phyloP scores from a whole-genome alignment of 23 red algal genomes.

The Chondrus crispus region DNA sequence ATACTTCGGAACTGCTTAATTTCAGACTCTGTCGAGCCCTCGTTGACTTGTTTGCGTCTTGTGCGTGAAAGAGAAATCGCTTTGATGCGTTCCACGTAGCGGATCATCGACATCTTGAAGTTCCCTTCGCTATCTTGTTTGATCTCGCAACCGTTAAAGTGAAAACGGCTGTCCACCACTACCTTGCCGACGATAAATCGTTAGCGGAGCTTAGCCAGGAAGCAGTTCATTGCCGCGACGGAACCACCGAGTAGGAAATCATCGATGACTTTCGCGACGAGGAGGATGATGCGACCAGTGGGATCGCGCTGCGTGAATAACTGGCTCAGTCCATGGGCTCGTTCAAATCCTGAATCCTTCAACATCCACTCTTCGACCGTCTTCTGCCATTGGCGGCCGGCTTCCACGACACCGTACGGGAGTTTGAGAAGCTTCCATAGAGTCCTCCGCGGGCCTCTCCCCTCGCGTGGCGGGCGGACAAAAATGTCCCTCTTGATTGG shows the following conservation, averaged over 20 bases:
- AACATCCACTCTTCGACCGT: not conserved
- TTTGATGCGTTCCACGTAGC: not conserved
- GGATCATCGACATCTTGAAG: not conserved
- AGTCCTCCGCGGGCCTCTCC: not conserved
- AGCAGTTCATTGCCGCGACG: not conserved
- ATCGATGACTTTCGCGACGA: not conserved
- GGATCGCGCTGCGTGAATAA: not conserved
- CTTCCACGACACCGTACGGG: not conserved
- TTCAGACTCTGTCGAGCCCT: not conserved
- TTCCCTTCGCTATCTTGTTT: not conserved
- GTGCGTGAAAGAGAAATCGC: not conserved
- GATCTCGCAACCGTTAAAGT: conserved; percentile 5
- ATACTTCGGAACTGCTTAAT: not conserved
- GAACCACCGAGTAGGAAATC: conserved; percentile 10
- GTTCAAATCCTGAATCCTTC: not conserved
- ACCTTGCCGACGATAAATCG: conserved; percentile 24
- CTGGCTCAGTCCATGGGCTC: not conserved
- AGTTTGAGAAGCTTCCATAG: not conserved
- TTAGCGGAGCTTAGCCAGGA: not conserved
- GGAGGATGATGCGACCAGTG: not conserved
- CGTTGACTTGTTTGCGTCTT: not conserved
- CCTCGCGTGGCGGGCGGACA: not conserved
- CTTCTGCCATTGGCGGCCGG: conserved; percentile 1
- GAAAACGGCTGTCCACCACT: not conserved
- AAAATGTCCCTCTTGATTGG: not conserved